A percentile compares a stretch with the other conserved stretches of the same genome.
Conservation (phyloP, 2,329 filamentous ascomycete species). For the Cyphellophora attinorum region DNA sequence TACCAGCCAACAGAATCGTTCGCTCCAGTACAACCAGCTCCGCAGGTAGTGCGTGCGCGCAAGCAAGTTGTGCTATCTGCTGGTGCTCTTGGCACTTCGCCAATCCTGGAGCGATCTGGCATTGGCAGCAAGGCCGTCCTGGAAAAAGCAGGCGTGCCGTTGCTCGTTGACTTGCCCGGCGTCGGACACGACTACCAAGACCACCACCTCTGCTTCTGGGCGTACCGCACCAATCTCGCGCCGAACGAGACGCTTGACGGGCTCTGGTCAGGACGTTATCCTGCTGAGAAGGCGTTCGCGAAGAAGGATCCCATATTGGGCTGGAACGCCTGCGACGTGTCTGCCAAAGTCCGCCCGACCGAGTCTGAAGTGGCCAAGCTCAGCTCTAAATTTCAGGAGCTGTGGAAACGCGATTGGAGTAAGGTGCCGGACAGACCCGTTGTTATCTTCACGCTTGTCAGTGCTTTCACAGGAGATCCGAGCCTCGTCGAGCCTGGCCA, state of each 20-base stretch:
- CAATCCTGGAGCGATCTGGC: constrained; percentile 51
- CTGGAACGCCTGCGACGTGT: constrained; percentile 48
- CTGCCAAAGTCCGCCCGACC: constrained; percentile 45
- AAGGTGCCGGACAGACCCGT: constrained; percentile 29
- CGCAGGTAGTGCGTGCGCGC: constrained; percentile 24
- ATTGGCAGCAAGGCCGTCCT: constrained; percentile 42
- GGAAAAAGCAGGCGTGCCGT: constrained; percentile 28
- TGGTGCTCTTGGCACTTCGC: constrained; percentile 48
- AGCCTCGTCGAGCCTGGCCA: constrained; percentile 26
- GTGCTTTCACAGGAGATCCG: constrained; percentile 6
- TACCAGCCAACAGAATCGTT: background rate
- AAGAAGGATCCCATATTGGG: constrained; percentile 31
- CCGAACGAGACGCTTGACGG: constrained; percentile 44
- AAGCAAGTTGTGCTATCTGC: constrained; percentile 50
- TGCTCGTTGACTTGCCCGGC: constrained; percentile 33
- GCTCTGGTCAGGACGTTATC: constrained; percentile 39
- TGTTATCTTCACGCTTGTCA: constrained; percentile 5
- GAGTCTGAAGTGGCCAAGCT: constrained; percentile 41
- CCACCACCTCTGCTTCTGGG: constrained; percentile 44
- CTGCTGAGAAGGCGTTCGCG: constrained; percentile 22
- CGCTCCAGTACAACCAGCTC: background rate
- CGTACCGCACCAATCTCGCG: constrained; percentile 39
- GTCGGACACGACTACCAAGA: constrained; percentile 47
- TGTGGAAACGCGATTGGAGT: constrained; percentile 47
- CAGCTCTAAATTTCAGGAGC: constrained; percentile 41